Evolutionary conservation across 352 stramenopile genomes (phyloP).

Genomic region (Ophiocytium majus): DNA sequence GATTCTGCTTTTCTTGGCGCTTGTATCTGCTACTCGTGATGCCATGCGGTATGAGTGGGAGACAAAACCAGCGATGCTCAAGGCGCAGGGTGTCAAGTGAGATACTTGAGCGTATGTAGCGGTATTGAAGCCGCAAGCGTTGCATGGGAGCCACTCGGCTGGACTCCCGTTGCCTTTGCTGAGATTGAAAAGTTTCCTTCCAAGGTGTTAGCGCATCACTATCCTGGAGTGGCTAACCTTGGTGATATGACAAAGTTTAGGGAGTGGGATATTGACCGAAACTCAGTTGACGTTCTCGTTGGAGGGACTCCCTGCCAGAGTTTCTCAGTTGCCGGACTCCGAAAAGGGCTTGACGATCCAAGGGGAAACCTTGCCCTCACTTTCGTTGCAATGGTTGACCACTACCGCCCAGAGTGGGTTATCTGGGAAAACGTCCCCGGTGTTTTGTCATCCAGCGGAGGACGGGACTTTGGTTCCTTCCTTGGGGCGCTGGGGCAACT

Average conservation of each 20-base stretch:
- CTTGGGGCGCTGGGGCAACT: background rate
- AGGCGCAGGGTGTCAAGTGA: too few relatives aligned
- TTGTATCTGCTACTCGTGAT: too few relatives aligned
- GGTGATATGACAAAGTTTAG: background rate
- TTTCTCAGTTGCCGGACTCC: constrained; percentile 3
- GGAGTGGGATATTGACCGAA: background rate
- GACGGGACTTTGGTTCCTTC: background rate
- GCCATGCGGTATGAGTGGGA: too few relatives aligned
- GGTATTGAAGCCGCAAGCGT: background rate
- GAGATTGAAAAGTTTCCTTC: constrained; percentile 12
- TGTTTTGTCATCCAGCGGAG: background rate
- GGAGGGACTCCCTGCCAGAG: background rate
- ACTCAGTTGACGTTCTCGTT: background rate
- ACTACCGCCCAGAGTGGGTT: background rate
- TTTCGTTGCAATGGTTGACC: background rate
- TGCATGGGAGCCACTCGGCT: background rate
- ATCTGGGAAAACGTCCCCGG: constrained; percentile 15
- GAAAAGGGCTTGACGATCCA: background rate
- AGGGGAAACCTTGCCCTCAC: background rate
- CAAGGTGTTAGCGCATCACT: background rate
- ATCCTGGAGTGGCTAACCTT: constrained; percentile 1
- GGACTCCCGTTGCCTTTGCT: background rate
- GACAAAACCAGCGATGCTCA: too few relatives aligned
- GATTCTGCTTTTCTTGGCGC: too few relatives aligned
- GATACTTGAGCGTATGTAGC: background rate